Evolutionary conservation across 768 basidiomycete genomes (phyloP), one percentile per base, ranked within the genome.

Genomic region (Sporobolomyces pararoseus): DNA sequence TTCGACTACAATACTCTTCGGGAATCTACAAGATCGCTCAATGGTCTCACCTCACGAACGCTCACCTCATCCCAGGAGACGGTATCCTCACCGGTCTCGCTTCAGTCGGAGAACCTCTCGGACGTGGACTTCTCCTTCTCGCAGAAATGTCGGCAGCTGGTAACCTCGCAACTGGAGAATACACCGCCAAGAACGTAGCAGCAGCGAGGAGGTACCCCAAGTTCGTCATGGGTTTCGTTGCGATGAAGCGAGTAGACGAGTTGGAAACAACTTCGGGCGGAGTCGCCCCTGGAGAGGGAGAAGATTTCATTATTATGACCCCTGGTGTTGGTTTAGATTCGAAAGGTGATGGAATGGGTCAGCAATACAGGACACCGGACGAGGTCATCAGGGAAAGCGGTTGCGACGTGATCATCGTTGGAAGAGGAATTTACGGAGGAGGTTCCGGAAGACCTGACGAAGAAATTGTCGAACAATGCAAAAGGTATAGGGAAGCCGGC

Each of bases 41-140:
- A 55, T 99, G 96, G 96, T 85, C 96, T 16, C 91, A 99, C 77
- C 86, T 99, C 76, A 97, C 93, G 60, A 98, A 99, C 79, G 96
- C 96, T 3, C 96, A 98, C 79, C 86, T 89, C 14, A 87, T 98
- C 42, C 93, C 96, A 3, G 96, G 96, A n/a, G 91, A 93, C 4
- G 92, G 92, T 19, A 87, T 98, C 73, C 85, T 99, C 73, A 83
- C 86, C n/a, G 95, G 96, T 21, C 88, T 99, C 37, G 83, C 89
- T 2, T 87, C 88, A 9, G 85, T 98, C 44, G 96, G 96, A 47
- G 80, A 87, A 13, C 90, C 93, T 0, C 84, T 91, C 21, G 86
- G 87, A 3, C 85, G 96, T 17, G 96, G 91, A 0, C 84, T 98
- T 23, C 83, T 99, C 53, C 83, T 99, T 44, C 87, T 99, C 51